Base-by-base conservation (phyloP, 768 basidiomycete species). In the Trametes elegans region DNA sequence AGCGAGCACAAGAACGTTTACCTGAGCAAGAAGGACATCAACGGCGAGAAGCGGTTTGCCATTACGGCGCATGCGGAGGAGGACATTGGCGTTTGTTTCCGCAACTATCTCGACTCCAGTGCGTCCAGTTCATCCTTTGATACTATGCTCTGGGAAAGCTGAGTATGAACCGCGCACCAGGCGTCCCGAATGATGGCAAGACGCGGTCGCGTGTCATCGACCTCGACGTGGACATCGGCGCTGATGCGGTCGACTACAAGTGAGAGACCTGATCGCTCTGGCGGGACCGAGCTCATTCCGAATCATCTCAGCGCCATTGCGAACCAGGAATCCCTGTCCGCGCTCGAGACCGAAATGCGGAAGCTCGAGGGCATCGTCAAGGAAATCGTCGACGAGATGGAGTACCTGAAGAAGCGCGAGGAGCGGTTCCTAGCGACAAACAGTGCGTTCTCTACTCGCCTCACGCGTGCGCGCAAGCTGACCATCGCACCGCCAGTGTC, bases 241-340 rank as follows among this genome's bases (percentile, higher is more conserved):
- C 96, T 11, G 96, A 98, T 65, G 97, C 97, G 2, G 88, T 98
- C 32, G 97, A 99, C 73, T 98, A 98, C 80, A 98, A 99, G 94
- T 96, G 66, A 60, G 88, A n/a, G n/a, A n/a, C n/a, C n/a, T n/a
- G 75, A 9, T 32, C 19, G 11, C 14, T 13, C 6, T 32, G 27
- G 38, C 44, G 6, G 44, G 16, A 18, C 43, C 55, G 42, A 16
- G 28, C 19, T 48, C 11, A 38, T 59, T 51, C 19, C 41, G 5
- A 34, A 32, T 23, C 56, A 3, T 18, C 16, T 1, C 66, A 97
- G 94, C 64, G 97, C 97, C 23, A 99, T 98, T 69, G 97, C 97
- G 9, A 98, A 97, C 73, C 95, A 98, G 69, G 97, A 99, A 70
- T 94, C 92, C 0, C 77, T 98, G 0, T 97, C 93, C 6, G 90